A percentile compares a stretch with the other conserved stretches of the same genome.
phyloP scores from a whole-genome alignment of 2,329 filamentous ascomycete genomes.

The Pseudopyrenochaeta lycopersici region DNA sequence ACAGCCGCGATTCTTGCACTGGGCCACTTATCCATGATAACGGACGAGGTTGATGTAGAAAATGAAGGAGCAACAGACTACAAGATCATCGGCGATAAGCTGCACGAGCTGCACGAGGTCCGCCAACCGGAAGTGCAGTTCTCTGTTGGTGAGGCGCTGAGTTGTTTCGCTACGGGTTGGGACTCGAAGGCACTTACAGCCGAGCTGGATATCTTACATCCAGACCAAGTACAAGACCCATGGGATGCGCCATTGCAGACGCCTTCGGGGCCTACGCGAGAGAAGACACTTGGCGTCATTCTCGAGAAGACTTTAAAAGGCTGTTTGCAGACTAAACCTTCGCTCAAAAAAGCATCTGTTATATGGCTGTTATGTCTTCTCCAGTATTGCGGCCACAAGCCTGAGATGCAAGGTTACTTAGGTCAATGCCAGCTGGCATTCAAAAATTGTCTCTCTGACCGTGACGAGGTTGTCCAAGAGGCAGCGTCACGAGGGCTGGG shows the following conservation, averaged over 20 bases:
- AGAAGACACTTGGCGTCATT: slow-evolving; percentile 61
- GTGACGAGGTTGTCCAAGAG: slow-evolving; percentile 95
- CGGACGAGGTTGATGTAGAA: slow-evolving; percentile 52
- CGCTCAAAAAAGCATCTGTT: slow-evolving; percentile 87
- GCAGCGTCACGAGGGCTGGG: slow-evolving; percentile 89
- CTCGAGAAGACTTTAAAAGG: slow-evolving; percentile 79
- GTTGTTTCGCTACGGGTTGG: slow-evolving; percentile 81
- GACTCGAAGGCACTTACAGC: slow-evolving; percentile 80
- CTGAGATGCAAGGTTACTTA: slow-evolving; percentile 76
- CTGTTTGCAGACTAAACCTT: slow-evolving; percentile 86
- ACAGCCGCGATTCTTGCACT: slow-evolving; percentile 84
- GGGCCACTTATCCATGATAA: slow-evolving; percentile 76
- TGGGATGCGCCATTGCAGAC: slow-evolving; percentile 42
- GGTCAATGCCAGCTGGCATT: slow-evolving; percentile 86
- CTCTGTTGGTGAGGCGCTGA: slow-evolving; percentile 86
- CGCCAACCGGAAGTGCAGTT: slow-evolving; percentile 90
- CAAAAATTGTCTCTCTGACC: slow-evolving; percentile 83
- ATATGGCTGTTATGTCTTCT: slow-evolving; percentile 95
- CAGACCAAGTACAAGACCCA: slow-evolving; percentile 45
- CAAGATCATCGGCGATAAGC: slow-evolving; percentile 67
- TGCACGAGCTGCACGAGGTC: slow-evolving; percentile 83
- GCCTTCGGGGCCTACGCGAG: slow-evolving; percentile 42
- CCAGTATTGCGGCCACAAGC: slow-evolving; percentile 85
- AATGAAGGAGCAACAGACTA: slow-evolving; percentile 51
- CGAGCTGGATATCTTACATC: slow-evolving; percentile 75